Base-by-base conservation (phyloP, 1,284 basidiomycete genomes). In the Ceratobasidium sp. region DNA sequence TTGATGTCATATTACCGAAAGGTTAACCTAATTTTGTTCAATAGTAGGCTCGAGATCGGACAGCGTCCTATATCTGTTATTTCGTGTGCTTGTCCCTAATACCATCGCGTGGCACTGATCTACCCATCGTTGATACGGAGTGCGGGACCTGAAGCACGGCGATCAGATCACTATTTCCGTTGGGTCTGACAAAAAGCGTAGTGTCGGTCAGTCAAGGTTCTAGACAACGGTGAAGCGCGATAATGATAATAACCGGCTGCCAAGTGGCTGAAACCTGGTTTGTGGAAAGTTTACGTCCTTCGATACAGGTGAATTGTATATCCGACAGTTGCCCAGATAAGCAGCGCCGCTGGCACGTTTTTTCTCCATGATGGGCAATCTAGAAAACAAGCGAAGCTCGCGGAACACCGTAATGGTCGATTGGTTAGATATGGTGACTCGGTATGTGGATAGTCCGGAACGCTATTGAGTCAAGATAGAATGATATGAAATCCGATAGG, bases 181-280 rank as follows among this genome's bases (percentile, higher is more conserved):
- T 52, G 10, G 23, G 26, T 52, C 30, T 52, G 26, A 30, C 30
- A 52, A n/a, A 1, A 52, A 52, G 50, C 50, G 30, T 26, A 26
- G 18, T 23, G 23, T 50, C 48, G 48, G 48, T 28, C 48, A 50
- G 48, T 16, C 48, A 50, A 50, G 6, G 14, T 23, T 14, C 23
- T 26, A 18, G 9, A 12, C 10, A 14, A 18, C 50, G 50, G 50
- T 10, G 30, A 52, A 28, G 43, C 10, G 18, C 18, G 6, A 52
- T 28, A 14, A 30, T 30, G 4, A 52, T 52, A 52, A 28, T 52
- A 10, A 52, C 50, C 50, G 50, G 50, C 18, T 3, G 18, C 21
- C 8, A 52, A 28, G 50, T 52, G 50, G 50, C 50, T 52, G 50
- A 52, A 52, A 52, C 50, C 26, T 52, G 28, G 50, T 52, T 52